Percentiles rank a stretch among this genome's conserved stretches.
phyloP scores from a whole-genome alignment of 306 rosid genomes.

The Erythrophleum fordii region DNA sequence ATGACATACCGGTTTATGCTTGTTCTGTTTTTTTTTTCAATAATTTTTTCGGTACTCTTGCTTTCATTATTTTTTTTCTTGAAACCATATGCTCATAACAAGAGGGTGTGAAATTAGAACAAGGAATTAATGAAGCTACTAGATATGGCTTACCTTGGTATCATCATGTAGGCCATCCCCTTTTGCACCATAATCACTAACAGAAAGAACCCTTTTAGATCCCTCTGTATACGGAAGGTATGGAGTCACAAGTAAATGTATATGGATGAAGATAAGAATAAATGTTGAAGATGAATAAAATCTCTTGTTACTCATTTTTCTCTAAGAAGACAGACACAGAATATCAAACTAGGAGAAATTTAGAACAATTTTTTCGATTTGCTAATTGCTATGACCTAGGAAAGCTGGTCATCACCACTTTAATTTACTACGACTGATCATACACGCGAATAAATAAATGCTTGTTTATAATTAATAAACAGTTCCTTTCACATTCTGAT shows the following conservation, averaged over 20 bases:
- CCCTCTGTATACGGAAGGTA: slow-evolving; percentile 30
- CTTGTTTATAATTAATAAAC: not conserved
- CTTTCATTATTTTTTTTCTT: not conserved
- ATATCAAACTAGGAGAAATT: not conserved
- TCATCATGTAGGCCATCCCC: slow-evolving; percentile 82
- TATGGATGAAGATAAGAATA: slow-evolving; percentile 35
- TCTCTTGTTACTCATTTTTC: slow-evolving; percentile 47
- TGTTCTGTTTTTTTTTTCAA: not conserved
- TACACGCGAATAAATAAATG: not conserved
- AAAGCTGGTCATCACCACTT: too few relatives aligned
- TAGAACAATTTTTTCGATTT: not conserved
- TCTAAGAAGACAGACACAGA: not conserved
- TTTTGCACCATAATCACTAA: slow-evolving; percentile 69
- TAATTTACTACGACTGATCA: too few relatives aligned
- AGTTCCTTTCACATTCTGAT: slow-evolving; percentile 1
- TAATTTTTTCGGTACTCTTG: too few relatives aligned
- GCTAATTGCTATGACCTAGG: too few relatives aligned
- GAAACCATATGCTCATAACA: too few relatives aligned
- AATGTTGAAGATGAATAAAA: slow-evolving; percentile 34
- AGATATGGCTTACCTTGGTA: slow-evolving; percentile 53
- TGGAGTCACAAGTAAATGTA: slow-evolving; percentile 39
- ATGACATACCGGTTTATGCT: too few relatives aligned
- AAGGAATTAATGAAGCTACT: not conserved
- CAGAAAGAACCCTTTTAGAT: slow-evolving; percentile 53
- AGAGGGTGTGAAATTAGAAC: too few relatives aligned